Conservation (phyloP, 306 rosid species). For the Cucumis cinereus region DNA sequence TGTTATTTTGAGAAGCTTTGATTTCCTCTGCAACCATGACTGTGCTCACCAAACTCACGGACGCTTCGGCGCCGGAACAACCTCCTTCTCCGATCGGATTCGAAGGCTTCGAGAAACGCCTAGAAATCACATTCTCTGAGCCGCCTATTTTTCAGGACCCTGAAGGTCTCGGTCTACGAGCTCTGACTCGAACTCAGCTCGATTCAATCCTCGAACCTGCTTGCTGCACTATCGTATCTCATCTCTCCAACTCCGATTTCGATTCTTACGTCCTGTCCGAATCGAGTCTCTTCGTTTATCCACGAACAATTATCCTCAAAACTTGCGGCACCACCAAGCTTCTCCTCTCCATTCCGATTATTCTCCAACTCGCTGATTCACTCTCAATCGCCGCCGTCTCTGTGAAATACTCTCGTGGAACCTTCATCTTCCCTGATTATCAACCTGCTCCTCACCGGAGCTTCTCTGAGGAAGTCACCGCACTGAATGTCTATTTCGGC, state of each 20-base stretch:
- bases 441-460: slow-evolving; percentile 48
- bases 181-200: slow-evolving; percentile 28
- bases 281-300: slow-evolving; percentile 45
- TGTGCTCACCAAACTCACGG: neutral
- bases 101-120: slow-evolving; percentile 57
- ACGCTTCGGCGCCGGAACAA: neutral
- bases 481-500: slow-evolving; percentile 23
- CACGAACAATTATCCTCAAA: slow-evolving; percentile 33
- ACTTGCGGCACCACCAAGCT: slow-evolving; percentile 55
- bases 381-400: slow-evolving; percentile 25
- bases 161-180: slow-evolving; percentile 31
- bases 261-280: slow-evolving; percentile 64
- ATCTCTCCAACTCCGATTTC: slow-evolving; percentile 30
- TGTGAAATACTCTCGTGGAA: slow-evolving; percentile 48
- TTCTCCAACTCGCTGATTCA: slow-evolving; percentile 24
- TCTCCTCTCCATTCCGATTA: slow-evolving; percentile 28
- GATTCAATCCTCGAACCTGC: slow-evolving; percentile 43
- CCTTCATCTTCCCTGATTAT: slow-evolving; percentile 35
- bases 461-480: slow-evolving; percentile 35
- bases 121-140: slow-evolving; percentile 32
- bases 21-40: slow-evolving; percentile 4
- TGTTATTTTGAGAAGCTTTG: neutral
- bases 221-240: slow-evolving; percentile 40
- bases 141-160: slow-evolving; percentile 27
- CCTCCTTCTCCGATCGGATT: slow-evolving; percentile 35